phyloP scores from a whole-genome alignment of 2,329 filamentous ascomycete species.

The Sarocladiaceae sp. region DNA sequence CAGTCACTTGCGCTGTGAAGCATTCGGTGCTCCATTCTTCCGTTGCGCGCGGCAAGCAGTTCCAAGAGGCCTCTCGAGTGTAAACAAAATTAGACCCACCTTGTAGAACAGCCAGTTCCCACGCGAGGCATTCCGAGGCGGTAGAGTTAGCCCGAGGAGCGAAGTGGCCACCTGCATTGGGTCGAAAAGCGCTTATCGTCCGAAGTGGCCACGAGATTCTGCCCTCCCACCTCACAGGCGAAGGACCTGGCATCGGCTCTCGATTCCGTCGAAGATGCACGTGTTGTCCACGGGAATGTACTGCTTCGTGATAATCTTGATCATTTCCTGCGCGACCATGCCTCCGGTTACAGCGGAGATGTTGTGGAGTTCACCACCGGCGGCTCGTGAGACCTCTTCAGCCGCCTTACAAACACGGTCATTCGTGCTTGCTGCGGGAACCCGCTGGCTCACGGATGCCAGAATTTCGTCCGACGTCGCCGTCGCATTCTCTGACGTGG shows the following conservation, averaged over 20 bases:
- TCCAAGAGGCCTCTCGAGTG: background rate
- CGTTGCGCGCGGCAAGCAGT: background rate
- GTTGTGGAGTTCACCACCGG: constrained; percentile 87
- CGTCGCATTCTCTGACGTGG: constrained; percentile 41
- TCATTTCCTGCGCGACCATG: constrained; percentile 93
- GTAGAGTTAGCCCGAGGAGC: constrained; percentile 1
- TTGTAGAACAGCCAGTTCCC: background rate
- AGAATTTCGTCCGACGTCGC: constrained; percentile 52
- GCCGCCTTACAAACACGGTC: constrained; percentile 50
- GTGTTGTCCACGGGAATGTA: constrained; percentile 69
- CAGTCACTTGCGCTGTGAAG: background rate
- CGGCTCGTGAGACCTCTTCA: constrained; percentile 69
- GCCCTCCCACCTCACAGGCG: constrained; percentile 33
- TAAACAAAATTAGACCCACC: background rate
- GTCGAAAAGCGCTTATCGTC: background rate
- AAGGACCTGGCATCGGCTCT: constrained; percentile 56
- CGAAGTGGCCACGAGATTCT: background rate
- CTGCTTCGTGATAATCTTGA: constrained; percentile 79
- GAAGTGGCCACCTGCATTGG: background rate
- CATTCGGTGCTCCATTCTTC: background rate
- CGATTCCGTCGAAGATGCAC: constrained; percentile 66
- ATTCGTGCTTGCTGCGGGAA: constrained; percentile 44
- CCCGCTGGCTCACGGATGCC: constrained; percentile 34
- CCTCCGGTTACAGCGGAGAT: constrained; percentile 83
- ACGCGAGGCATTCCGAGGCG: background rate